Conservation (phyloP, 2,329 filamentous ascomycete genomes). For the Neonectria magnoliae region DNA sequence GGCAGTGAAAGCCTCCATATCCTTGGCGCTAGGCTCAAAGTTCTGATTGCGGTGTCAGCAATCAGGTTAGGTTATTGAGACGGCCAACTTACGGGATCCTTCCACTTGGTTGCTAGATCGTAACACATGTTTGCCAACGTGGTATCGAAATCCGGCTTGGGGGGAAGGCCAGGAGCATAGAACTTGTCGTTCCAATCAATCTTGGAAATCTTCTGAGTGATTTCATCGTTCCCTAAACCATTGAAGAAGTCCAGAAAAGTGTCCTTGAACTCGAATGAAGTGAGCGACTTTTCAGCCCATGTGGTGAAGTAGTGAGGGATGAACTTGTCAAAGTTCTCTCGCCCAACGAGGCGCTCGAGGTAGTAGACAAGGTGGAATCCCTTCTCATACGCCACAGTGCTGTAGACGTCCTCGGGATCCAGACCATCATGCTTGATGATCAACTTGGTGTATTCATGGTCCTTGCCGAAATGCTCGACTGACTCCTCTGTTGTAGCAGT, state of each 20-base stretch:
- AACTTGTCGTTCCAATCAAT: slow-evolving; percentile 94
- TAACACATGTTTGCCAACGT: slow-evolving; percentile 88
- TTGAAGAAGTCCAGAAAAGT: slow-evolving; percentile 89
- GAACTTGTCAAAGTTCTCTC: slow-evolving; percentile 91
- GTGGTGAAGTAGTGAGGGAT: slow-evolving; percentile 94
- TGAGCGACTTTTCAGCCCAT: slow-evolving; percentile 86
- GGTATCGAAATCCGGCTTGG: slow-evolving; percentile 92
- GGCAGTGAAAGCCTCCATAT: slow-evolving; percentile 79
- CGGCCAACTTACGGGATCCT: slow-evolving; percentile 61
- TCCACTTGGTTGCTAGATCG: slow-evolving; percentile 83
- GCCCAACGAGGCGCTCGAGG: slow-evolving; percentile 85
- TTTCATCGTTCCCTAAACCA: slow-evolving; percentile 67
- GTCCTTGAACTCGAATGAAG: slow-evolving; percentile 93
- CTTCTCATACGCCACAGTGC: slow-evolving; percentile 92
- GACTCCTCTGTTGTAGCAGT: slow-evolving; percentile 69
- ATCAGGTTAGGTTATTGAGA: slow-evolving; percentile 24
- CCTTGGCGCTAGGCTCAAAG: slow-evolving; percentile 72
- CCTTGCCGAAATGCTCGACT: slow-evolving; percentile 79
- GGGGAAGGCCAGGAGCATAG: slow-evolving; percentile 87
- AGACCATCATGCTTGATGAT: slow-evolving; percentile 87
- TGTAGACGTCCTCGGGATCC: slow-evolving; percentile 96
- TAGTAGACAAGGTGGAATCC: slow-evolving; percentile 94
- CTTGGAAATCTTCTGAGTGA: slow-evolving; percentile 71
- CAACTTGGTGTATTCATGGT: slow-evolving; percentile 94
- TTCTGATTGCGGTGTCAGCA: slow-evolving; percentile 51